Evolutionary conservation across 106 monocot species (phyloP).

Genomic region (Acanthochlamys bracteata): DNA sequence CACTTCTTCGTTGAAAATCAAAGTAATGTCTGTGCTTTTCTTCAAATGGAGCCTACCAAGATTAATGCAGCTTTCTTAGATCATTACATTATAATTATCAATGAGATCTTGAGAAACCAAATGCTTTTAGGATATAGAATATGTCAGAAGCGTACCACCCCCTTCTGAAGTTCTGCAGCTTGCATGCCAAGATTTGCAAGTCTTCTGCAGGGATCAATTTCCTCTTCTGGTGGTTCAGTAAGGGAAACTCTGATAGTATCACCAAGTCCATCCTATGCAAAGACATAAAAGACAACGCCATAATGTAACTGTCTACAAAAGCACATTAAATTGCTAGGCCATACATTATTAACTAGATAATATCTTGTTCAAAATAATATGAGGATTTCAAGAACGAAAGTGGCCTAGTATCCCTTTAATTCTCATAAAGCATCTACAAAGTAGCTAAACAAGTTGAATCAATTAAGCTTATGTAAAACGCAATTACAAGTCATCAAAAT

Average conservation of each 20-base stretch:
- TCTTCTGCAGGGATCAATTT: conserved; percentile 97
- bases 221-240: conserved; percentile 97
- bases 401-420: too few relatives aligned
- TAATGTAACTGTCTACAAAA: not conserved
- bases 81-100: too few relatives aligned
- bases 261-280: conserved; percentile 86
- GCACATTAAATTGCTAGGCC: too few relatives aligned
- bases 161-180: conserved; percentile 69
- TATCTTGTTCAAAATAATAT: too few relatives aligned
- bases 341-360: too few relatives aligned
- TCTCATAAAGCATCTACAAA: too few relatives aligned
- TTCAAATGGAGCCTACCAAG: conserved; percentile 70
- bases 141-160: conserved; percentile 56
- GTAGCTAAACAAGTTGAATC: too few relatives aligned
- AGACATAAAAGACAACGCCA: not conserved
- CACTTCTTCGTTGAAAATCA: conserved; percentile 92
- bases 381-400: too few relatives aligned
- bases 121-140: not conserved
- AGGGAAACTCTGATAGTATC: conserved; percentile 98
- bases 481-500: too few relatives aligned
- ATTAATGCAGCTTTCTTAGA: not conserved
- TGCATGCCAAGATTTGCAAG: conserved; percentile 87
- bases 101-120: too few relatives aligned
- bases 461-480: too few relatives aligned
- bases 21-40: conserved; percentile 93